phyloP scores from a whole-genome alignment of 2,329 filamentous ascomycete species.

The Fusarium brevicatenulatum region DNA sequence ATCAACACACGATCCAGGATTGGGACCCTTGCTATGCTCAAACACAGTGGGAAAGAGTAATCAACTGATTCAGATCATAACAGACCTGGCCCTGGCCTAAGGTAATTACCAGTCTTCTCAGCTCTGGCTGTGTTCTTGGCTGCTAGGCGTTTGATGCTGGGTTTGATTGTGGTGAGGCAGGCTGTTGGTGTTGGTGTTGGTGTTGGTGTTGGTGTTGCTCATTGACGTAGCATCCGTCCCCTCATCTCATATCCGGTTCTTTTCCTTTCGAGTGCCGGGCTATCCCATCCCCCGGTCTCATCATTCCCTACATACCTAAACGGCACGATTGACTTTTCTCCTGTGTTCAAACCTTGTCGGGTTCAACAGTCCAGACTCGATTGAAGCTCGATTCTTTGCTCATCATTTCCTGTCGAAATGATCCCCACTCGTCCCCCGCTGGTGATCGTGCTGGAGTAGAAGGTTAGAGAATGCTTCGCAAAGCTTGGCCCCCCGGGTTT shows the following conservation, averaged over 20 bases:
- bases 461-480: conserved; percentile 6
- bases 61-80: conserved; percentile 12
- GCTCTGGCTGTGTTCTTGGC: neutral
- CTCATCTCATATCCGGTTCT: conserved; percentile 2
- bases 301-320: neutral
- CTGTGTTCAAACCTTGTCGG: conserved; percentile 23
- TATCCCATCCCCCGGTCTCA: conserved; percentile 15
- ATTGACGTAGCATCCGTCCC: neutral
- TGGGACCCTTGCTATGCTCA: conserved; percentile 35
- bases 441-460: conserved; percentile 14
- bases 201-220: conserved; percentile 1
- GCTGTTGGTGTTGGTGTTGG: conserved; percentile 7
- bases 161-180: conserved; percentile 6
- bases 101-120: conserved; percentile 29
- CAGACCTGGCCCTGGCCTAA: conserved; percentile 14
- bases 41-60: conserved; percentile 40
- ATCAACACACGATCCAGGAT: conserved; percentile 16
- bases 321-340: conserved; percentile 21
- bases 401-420: conserved; percentile 24
- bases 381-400: neutral
- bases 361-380: conserved; percentile 5
- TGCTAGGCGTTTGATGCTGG: conserved; percentile 1
- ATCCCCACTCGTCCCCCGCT: conserved; percentile 1
- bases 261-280: conserved; percentile 3
- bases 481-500: conserved; percentile 5